These are phyloP conservation scores for Brassica hybrid DNA, from an alignment of 441 rosid genomes.

Conservation along the genomic window DNA sequence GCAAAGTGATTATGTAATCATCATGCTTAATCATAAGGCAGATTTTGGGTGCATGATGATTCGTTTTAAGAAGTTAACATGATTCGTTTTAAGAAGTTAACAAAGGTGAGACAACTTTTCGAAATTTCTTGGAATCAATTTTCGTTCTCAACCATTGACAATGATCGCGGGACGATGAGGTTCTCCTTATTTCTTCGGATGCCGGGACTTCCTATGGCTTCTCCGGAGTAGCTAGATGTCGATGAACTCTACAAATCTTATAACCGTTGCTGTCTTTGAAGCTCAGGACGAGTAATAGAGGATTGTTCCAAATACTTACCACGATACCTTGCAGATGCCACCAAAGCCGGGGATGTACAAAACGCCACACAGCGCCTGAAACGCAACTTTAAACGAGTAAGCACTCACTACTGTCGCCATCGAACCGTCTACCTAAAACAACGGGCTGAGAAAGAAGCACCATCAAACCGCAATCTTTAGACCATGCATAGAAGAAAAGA, in stretches of 20 bases:
- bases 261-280: background rate
- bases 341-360: background rate
- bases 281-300: background rate
- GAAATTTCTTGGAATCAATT: background rate
- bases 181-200: background rate
- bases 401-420: background rate
- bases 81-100: constrained; percentile 4
- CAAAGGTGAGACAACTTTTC: background rate
- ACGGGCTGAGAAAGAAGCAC: too few species aligned
- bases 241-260: background rate
- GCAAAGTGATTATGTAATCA: constrained; percentile 35
- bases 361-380: background rate
- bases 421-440: too few species aligned
- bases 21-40: constrained; percentile 22
- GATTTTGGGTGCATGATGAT: constrained; percentile 21
- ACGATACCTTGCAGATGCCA: background rate
- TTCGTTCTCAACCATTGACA: background rate
- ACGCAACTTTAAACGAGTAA: background rate
- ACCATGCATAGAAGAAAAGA: too few species aligned
- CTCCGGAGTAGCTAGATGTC: background rate
- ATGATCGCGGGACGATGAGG: background rate
- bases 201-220: background rate
- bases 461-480: too few species aligned
- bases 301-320: background rate
- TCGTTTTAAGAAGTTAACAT: constrained; percentile 2